A percentile compares a stretch with the other conserved stretches of the same genome.
Conservation (phyloP, 805 yeast species). For the Saturnispora besseyi region DNA sequence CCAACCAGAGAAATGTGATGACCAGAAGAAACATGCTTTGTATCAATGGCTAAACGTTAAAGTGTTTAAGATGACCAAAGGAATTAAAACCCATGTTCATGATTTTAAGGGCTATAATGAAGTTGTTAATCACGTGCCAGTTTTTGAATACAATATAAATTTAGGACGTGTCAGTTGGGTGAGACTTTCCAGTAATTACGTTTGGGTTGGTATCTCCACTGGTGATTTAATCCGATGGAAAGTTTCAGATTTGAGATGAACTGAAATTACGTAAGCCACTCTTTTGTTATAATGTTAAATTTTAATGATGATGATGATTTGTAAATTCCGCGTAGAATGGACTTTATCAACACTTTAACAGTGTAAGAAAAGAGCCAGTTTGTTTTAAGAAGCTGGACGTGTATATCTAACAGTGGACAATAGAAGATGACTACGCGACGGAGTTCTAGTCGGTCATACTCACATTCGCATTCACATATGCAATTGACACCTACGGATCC, state of each 20-base stretch:
- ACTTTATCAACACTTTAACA: neutral
- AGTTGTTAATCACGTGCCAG: conserved; percentile 20
- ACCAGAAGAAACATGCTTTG: neutral
- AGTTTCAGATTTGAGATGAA: neutral
- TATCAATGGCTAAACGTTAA: neutral
- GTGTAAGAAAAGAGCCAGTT: neutral
- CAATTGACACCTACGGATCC: conserved; percentile 20
- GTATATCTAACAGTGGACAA: neutral
- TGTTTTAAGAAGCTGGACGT: neutral
- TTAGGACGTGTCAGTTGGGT: conserved; percentile 29
- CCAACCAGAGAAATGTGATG: neutral
- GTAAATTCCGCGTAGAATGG: neutral
- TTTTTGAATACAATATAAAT: conserved; percentile 25
- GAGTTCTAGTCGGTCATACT: neutral
- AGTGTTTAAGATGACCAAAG: neutral
- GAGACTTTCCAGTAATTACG: conserved; percentile 23
- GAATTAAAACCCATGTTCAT: neutral
- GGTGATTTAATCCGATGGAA: conserved; percentile 35
- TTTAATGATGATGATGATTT: neutral
- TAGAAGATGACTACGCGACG: neutral
- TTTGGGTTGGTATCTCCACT: conserved; percentile 31
- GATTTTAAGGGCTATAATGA: neutral
- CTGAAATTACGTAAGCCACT: neutral
- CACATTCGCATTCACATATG: conserved; percentile 1
- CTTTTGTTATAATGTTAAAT: neutral